Evolutionary conservation across 768 basidiomycete species (phyloP).

Genomic region (Leccinum truebloodii): DNA sequence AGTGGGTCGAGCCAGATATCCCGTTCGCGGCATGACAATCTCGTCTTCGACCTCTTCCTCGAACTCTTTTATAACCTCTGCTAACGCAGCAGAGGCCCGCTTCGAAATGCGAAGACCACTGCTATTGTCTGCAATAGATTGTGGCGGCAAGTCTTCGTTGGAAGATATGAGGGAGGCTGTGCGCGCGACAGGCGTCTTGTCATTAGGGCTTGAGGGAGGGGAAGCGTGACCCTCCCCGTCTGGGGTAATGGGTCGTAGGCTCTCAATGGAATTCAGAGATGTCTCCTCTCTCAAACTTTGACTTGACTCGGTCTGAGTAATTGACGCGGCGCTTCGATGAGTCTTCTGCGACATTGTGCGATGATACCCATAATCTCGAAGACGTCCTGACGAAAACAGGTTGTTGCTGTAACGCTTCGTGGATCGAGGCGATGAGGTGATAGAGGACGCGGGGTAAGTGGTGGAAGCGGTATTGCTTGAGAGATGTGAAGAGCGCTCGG

Average conservation of each 20-base stretch:
- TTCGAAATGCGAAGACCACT: slow-evolving; percentile 40
- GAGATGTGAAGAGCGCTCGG: slow-evolving; percentile 36
- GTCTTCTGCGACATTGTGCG: slow-evolving; percentile 53
- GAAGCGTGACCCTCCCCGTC: slow-evolving; percentile 48
- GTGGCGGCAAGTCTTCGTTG: slow-evolving; percentile 30
- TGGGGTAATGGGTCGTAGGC: slow-evolving; percentile 55
- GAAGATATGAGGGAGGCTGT: slow-evolving; percentile 44
- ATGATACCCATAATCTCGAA: slow-evolving; percentile 73
- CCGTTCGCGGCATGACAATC: slow-evolving; percentile 70
- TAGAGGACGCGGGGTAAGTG: slow-evolving; percentile 40
- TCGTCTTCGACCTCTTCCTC: slow-evolving; percentile 76
- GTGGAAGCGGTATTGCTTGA: slow-evolving; percentile 41
- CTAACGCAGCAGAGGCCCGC: slow-evolving; percentile 69
- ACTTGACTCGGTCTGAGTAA: slow-evolving; percentile 48
- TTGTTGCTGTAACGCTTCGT: slow-evolving; percentile 84
- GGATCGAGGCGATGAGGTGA: slow-evolving; percentile 45
- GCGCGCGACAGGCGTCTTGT: slow-evolving; percentile 40
- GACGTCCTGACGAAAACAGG: slow-evolving; percentile 78
- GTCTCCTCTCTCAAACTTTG: slow-evolving; percentile 48
- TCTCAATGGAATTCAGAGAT: slow-evolving; percentile 44
- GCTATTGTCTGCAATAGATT: slow-evolving; percentile 14
- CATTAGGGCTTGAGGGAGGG: slow-evolving; percentile 44
- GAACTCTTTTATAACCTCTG: slow-evolving; percentile 74
- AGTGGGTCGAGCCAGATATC: slow-evolving; percentile 42
- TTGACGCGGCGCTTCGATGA: slow-evolving; percentile 38